phyloP scores from a whole-genome alignment of 768 basidiomycete genomes.

The Neoboletus brunneissimus region DNA sequence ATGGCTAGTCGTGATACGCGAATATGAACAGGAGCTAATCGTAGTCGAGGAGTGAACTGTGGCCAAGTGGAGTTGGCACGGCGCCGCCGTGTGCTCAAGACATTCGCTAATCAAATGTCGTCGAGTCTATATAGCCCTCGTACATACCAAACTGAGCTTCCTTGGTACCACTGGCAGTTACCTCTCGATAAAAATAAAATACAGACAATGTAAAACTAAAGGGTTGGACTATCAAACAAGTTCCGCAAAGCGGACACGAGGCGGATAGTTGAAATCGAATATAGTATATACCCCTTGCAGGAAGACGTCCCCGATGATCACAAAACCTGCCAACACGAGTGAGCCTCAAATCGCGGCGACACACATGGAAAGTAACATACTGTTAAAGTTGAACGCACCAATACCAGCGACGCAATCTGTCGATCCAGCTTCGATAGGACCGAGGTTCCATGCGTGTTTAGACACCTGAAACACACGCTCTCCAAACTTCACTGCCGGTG shows the following conservation, averaged over 20 bases:
- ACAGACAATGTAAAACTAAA: neutral
- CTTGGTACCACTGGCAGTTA: too few species aligned
- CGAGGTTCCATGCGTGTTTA: conserved; percentile 38
- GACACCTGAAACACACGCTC: conserved; percentile 34
- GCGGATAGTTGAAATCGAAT: conserved; percentile 27
- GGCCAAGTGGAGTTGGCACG: neutral
- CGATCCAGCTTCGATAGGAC: conserved; percentile 17
- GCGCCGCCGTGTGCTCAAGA: neutral
- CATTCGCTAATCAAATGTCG: neutral
- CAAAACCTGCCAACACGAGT: conserved; percentile 9
- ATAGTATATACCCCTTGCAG: conserved; percentile 23
- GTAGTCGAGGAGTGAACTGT: neutral
- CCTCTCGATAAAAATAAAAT: neutral
- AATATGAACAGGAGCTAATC: neutral
- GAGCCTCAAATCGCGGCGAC: neutral
- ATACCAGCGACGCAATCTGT: conserved; percentile 34
- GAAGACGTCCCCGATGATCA: conserved; percentile 30
- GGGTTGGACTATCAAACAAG: conserved; percentile 1
- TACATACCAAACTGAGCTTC: too few species aligned
- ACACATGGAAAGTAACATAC: neutral
- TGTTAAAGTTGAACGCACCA: conserved; percentile 1
- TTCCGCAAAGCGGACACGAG: conserved; percentile 37
- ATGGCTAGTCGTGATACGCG: neutral
- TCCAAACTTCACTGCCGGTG: conserved; percentile 33
- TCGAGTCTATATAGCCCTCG: neutral